Percentiles rank a stretch among this genome's conserved stretches.
Evolutionary conservation across 1,284 basidiomycete species (phyloP).

Genomic region (Taiwanofungus camphoratus): DNA sequence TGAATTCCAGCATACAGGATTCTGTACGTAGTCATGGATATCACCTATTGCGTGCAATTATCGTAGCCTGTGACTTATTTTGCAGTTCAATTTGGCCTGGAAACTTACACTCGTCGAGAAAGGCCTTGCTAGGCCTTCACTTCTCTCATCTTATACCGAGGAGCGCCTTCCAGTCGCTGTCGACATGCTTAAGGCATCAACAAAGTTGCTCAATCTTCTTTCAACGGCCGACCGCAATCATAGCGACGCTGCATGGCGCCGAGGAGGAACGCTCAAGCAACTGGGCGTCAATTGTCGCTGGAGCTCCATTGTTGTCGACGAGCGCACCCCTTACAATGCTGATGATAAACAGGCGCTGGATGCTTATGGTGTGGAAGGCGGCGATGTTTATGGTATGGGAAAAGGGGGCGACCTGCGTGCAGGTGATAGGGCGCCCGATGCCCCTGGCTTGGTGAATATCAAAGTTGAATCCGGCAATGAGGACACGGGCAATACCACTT

Average conservation of each 20-base stretch:
- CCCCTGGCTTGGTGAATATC: constrained; percentile 27
- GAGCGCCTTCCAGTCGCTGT: constrained; percentile 26
- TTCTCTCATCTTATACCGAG: constrained; percentile 23
- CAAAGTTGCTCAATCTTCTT: constrained; percentile 3
- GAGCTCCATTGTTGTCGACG: constrained; percentile 39
- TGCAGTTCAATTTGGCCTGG: constrained; percentile 28
- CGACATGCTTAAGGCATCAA: constrained; percentile 22
- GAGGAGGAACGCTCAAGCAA: constrained; percentile 27
- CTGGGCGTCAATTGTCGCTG: constrained; percentile 43
- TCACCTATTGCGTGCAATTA: not conserved
- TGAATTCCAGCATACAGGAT: constrained; percentile 11
- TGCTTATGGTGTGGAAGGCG: constrained; percentile 13
- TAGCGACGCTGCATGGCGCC: constrained; percentile 2
- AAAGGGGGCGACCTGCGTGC: constrained; percentile 29
- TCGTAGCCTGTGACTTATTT: not conserved
- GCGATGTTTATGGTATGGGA: constrained; percentile 2
- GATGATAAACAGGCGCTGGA: constrained; percentile 18
- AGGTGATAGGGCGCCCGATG: constrained; percentile 42
- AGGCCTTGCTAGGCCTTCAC: constrained; percentile 15
- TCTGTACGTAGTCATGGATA: constrained; percentile 1
- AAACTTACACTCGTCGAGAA: constrained; percentile 28
- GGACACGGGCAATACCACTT: not conserved
- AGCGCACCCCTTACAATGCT: constrained; percentile 13
- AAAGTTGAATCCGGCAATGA: not conserved
- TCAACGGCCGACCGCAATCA: not conserved